Base-by-base conservation (phyloP, 805 yeast species). In the Teunomyces atbi region DNA sequence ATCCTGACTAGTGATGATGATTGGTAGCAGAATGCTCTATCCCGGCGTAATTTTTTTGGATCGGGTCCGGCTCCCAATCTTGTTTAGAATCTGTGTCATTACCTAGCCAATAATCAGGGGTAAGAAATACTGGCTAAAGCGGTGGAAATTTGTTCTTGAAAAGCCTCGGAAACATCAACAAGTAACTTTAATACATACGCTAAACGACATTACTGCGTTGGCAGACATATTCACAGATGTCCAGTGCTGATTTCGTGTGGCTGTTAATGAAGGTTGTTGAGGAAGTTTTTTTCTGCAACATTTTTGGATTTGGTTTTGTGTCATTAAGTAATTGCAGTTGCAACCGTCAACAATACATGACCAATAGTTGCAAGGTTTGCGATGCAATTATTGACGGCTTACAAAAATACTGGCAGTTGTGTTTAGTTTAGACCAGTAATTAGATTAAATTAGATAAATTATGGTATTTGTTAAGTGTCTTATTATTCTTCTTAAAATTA, bases 201-300 rank as follows among this genome's bases (percentile, higher is more conserved):
- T 36, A 6, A 20, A 20, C 13, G 39, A 36, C 39, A 36, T 36
- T n/a, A 36, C 28, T 19, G 39, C 23, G 12, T 36, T 36, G 28
- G 23, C 39, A 36, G 39, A 36, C 39, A 36, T 36, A 21, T 20
- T 36, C 19, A 20, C 18, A 13, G n/a, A 20, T 21, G 10, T 21
- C 23, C 6, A 13, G 10, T 16, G 15, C 15, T n/a, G 28, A 6
- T 11, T 34, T 20, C 13, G 11, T n/a, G 39, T 36, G 39, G 39
- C 39, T 36, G 39, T 36, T 36, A 36, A 36, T 36, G 39, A 11
- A 36, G 28, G 39, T 36, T 36, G 39, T 36, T 36, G 39, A 36
- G 39, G 39, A 36, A 36, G 23, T 19, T 20, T 36, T 36, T 36
- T 36, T 36, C 42, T 28, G 42, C 42, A 28, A 26, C 42, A 38